These are phyloP conservation scores for Aspergillus bridgeri DNA, from an alignment of 495 filamentous ascomycete species.

Conservation along the genomic window DNA sequence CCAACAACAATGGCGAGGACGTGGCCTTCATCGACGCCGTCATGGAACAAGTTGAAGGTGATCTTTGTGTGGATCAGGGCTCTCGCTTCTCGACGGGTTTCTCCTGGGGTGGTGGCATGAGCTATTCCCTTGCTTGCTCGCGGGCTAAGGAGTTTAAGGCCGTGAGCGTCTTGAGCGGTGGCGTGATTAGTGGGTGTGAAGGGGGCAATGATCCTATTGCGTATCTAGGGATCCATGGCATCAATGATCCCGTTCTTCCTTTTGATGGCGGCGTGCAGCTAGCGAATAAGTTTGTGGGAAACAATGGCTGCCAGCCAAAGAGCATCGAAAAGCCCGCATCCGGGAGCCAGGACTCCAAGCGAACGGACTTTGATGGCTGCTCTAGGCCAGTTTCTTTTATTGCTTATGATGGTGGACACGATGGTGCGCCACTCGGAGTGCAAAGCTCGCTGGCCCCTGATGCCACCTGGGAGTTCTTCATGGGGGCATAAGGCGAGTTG, in stretches of 20 bases:
- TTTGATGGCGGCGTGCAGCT: slow-evolving; percentile 32
- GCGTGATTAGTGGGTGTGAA: slow-evolving; percentile 37
- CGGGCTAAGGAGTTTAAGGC: slow-evolving; percentile 38
- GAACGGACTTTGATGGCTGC: slow-evolving; percentile 14
- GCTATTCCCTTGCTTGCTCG: slow-evolving; percentile 43
- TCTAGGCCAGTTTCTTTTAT: slow-evolving; percentile 17
- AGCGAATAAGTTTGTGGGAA: slow-evolving; percentile 36
- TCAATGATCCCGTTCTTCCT: slow-evolving; percentile 34
- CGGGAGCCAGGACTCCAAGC: slow-evolving; percentile 10
- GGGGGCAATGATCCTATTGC: slow-evolving; percentile 38
- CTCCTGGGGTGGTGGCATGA: slow-evolving; percentile 50
- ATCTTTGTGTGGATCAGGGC: slow-evolving; percentile 42
- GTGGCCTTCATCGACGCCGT: slow-evolving; percentile 40
- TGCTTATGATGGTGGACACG: slow-evolving; percentile 21
- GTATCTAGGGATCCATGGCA: slow-evolving; percentile 44
- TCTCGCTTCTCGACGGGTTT: slow-evolving; percentile 48
- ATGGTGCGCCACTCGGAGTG: slow-evolving; percentile 14
- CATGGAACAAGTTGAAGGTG: slow-evolving; percentile 32
- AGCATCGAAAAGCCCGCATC: slow-evolving; percentile 8
- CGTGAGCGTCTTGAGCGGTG: slow-evolving; percentile 43
- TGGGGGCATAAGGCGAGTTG: too few species aligned
- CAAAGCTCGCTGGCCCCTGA: too few species aligned
- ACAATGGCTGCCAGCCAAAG: slow-evolving; percentile 32
- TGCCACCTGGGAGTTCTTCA: too few species aligned
- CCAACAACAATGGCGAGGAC: slow-evolving; percentile 41